Percentiles rank a stretch among this genome's conserved stretches.
Conservation (phyloP, 192 early-diverging fungal species). For the Coemansia sp. region DNA sequence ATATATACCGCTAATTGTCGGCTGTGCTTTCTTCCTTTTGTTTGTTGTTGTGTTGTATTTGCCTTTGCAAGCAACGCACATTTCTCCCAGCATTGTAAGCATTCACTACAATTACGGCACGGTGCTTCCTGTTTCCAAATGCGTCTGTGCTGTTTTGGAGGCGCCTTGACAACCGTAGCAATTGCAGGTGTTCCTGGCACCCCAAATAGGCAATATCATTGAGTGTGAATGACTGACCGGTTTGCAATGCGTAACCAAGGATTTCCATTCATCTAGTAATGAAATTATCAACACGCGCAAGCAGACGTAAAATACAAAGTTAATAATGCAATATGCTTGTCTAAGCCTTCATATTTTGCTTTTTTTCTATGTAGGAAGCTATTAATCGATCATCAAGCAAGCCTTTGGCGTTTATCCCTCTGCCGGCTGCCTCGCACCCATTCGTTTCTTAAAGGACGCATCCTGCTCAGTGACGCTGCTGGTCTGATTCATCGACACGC, state of each 20-base stretch:
- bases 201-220: slow-evolving; percentile 11
- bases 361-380: slow-evolving; percentile 23
- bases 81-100: too few relatives aligned
- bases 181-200: neutral
- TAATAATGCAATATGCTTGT: slow-evolving; percentile 30
- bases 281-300: slow-evolving; percentile 33
- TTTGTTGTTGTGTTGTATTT: neutral
- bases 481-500: too few relatives aligned
- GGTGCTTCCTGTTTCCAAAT: neutral
- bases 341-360: slow-evolving; percentile 34
- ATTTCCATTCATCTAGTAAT: slow-evolving; percentile 51
- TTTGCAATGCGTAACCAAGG: slow-evolving; percentile 37
- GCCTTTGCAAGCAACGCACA: slow-evolving; percentile 3
- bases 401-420: slow-evolving; percentile 4
- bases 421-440: neutral
- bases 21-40: neutral
- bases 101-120: too few relatives aligned
- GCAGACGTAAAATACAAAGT: slow-evolving; percentile 11
- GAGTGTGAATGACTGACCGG: slow-evolving; percentile 9
- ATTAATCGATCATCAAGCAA: slow-evolving; percentile 36
- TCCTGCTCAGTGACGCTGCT: neutral
- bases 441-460: neutral
- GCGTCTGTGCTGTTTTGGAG: slow-evolving; percentile 6
- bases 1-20: slow-evolving; percentile 6
- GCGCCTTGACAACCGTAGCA: neutral